Conservation (phyloP, 1,284 basidiomycete genomes). For the Grifola frondosa region DNA sequence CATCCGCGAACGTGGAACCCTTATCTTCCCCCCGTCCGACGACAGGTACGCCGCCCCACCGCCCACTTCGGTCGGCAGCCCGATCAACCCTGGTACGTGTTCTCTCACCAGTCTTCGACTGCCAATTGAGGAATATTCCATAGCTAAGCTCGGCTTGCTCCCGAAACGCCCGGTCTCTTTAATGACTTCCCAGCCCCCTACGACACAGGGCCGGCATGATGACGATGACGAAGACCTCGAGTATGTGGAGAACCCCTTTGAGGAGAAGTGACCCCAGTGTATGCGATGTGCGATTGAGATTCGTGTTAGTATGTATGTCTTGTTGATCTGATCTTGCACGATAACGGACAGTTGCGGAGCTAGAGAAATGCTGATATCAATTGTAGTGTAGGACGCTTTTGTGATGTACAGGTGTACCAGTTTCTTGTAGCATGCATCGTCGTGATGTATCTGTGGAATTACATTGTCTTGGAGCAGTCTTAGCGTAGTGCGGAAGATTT, state of each 20-base stretch:
- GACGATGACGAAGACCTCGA: slow-evolving; percentile 56
- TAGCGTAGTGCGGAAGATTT: no score
- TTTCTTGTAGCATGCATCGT: no score
- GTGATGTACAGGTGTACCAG: no score
- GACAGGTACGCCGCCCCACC: slow-evolving; percentile 27
- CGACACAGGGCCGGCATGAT: slow-evolving; percentile 30
- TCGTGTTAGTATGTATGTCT: no score
- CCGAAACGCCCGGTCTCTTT: slow-evolving; percentile 74
- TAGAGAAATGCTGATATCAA: no score
- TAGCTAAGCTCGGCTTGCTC: slow-evolving; percentile 66
- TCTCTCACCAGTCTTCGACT: neutral
- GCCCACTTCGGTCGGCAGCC: slow-evolving; percentile 27
- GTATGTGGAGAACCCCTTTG: slow-evolving; percentile 69
- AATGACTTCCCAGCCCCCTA: slow-evolving; percentile 36
- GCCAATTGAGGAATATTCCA: neutral
- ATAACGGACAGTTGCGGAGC: no score
- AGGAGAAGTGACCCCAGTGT: no score
- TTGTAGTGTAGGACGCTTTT: no score
- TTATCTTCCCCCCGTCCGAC: slow-evolving; percentile 22
- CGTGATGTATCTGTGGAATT: no score
- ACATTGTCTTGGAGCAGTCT: no score
- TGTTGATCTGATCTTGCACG: no score
- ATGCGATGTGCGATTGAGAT: no score
- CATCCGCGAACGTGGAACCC: slow-evolving; percentile 4
- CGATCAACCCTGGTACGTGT: slow-evolving; percentile 33